Evolutionary conservation across 805 yeast genomes (phyloP).

Genomic region (Novakomyces olei): DNA sequence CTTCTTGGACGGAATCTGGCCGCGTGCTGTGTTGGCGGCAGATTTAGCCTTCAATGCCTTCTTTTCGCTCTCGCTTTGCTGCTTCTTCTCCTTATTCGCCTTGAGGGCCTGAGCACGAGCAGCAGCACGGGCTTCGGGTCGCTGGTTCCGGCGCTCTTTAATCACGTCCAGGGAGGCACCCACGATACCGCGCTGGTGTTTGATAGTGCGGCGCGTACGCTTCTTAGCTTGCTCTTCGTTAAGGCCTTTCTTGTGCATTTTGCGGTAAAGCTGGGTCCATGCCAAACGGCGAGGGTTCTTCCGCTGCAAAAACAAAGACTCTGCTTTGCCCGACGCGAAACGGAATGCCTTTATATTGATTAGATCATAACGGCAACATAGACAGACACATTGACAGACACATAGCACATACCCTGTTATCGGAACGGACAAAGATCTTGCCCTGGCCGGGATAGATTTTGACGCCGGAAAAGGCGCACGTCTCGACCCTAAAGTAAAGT

Average conservation of each 20-base stretch:
- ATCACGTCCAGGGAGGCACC: slow-evolving; percentile 98
- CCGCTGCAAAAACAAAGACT: slow-evolving; percentile 97
- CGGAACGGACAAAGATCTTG: slow-evolving; percentile 97
- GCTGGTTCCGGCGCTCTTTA: slow-evolving; percentile 88
- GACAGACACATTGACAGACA: too few species aligned
- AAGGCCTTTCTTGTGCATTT: slow-evolving; percentile 99
- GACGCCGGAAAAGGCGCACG: slow-evolving; percentile 60
- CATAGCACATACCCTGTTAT: slow-evolving; percentile 98
- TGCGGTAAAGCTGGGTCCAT: slow-evolving; percentile 98
- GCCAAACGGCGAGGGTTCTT: slow-evolving; percentile 99
- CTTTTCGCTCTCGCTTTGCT: slow-evolving; percentile 82
- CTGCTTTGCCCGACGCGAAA: slow-evolving; percentile 93
- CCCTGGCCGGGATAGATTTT: slow-evolving; percentile 99
- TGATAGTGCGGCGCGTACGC: slow-evolving; percentile 92
- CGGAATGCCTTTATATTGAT: too few species aligned
- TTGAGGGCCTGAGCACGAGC: slow-evolving; percentile 77
- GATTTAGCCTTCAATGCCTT: slow-evolving; percentile 72
- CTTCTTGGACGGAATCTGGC: slow-evolving; percentile 72
- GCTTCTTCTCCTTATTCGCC: slow-evolving; percentile 29
- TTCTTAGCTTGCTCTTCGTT: slow-evolving; percentile 81
- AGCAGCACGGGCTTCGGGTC: slow-evolving; percentile 96
- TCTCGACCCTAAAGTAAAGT: slow-evolving; percentile 4
- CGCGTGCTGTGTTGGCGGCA: slow-evolving; percentile 28
- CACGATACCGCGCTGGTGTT: slow-evolving; percentile 96
- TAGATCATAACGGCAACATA: too few species aligned